Evolutionary conservation across 2,329 filamentous ascomycete genomes (phyloP).

Genomic region (Aspergillus amoenus): DNA sequence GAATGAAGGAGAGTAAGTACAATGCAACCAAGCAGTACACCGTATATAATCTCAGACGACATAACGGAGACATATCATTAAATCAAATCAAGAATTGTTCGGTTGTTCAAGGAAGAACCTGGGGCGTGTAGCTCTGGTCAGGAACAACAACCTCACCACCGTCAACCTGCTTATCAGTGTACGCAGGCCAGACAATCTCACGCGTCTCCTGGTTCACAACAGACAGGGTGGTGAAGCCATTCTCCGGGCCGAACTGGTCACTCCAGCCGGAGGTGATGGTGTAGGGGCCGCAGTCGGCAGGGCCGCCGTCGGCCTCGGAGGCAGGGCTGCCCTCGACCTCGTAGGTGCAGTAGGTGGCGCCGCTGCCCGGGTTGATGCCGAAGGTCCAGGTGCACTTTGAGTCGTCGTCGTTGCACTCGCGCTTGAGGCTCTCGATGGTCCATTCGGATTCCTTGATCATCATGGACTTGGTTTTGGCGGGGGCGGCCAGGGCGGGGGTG

Average conservation of each 20-base stretch:
- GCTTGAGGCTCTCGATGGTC: constrained; percentile 1
- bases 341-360: not conserved
- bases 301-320: constrained; percentile 2
- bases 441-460: not conserved
- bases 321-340: not conserved
- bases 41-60: too few species aligned
- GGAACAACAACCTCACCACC: not conserved
- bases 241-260: not conserved
- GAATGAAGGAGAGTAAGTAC: too few species aligned
- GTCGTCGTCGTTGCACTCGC: constrained; percentile 2
- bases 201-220: not conserved
- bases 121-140: constrained; percentile 1
- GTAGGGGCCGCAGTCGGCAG: not conserved
- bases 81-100: too few species aligned
- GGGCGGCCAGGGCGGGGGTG: not conserved
- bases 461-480: not conserved
- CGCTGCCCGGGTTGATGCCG: not conserved
- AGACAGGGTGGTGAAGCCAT: not conserved
- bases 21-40: too few species aligned
- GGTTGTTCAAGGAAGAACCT: not conserved
- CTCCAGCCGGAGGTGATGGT: constrained; percentile 6
- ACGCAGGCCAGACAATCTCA: constrained; percentile 2
- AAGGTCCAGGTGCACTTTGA: constrained; percentile 7
- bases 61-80: too few species aligned
- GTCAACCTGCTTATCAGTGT: not conserved